Conservation (phyloP, 495 filamentous ascomycete genomes). For the Penicillium pancosmium region DNA sequence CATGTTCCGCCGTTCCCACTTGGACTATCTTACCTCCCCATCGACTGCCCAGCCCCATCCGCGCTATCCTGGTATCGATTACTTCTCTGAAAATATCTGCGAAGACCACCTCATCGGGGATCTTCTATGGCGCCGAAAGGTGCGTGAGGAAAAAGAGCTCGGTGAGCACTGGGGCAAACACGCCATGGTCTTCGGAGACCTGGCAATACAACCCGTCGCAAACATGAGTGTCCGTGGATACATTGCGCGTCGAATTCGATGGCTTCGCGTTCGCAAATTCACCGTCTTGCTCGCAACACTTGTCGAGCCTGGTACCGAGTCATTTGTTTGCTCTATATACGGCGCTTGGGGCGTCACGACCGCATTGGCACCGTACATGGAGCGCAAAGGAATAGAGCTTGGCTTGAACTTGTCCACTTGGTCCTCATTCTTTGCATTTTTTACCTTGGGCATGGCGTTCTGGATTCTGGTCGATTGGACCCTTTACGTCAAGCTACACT, state of each 20-base stretch:
- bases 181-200: constrained; percentile 77
- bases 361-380: constrained; percentile 60
- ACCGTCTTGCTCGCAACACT: constrained; percentile 87
- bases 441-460: constrained; percentile 60
- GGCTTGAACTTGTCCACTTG: constrained; percentile 57
- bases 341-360: constrained; percentile 79
- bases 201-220: constrained; percentile 87
- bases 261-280: constrained; percentile 93
- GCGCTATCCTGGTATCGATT: constrained; percentile 73
- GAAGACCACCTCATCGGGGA: constrained; percentile 97
- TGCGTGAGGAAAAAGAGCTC: constrained; percentile 45
- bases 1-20: constrained; percentile 94
- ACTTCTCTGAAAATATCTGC: constrained; percentile 94
- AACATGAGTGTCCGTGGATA: constrained; percentile 80
- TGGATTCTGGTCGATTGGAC: constrained; percentile 80
- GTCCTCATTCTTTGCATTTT: constrained; percentile 65
- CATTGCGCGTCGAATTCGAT: constrained; percentile 80
- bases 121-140: constrained; percentile 71
- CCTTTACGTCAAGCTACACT: constrained; percentile 74
- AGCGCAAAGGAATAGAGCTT: constrained; percentile 52
- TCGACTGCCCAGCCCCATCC: constrained; percentile 31
- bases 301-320: constrained; percentile 93
- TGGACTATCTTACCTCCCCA: constrained; percentile 73
- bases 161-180: constrained; percentile 71
- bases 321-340: constrained; percentile 78